Base-by-base conservation (phyloP, 2,329 filamentous ascomycete species). In the Pseudogymnoascus sp. region DNA sequence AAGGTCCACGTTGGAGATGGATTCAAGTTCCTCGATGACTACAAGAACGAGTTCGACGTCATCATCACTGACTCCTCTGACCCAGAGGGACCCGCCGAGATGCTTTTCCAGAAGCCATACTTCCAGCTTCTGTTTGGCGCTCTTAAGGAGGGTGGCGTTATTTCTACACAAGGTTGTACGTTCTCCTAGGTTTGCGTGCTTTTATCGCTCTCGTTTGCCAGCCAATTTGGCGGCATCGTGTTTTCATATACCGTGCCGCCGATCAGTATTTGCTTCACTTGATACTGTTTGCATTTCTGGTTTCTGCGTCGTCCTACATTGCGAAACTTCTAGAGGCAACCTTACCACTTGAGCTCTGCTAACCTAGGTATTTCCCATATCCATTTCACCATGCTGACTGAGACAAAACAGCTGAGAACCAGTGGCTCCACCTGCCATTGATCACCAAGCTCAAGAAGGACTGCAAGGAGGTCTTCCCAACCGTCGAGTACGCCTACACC, bases 131-230 rank as follows among this genome's bases (percentile, higher is more conserved):
- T 99, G 67, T 83, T 89, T 77, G 90, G 88, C 74, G 94, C 94
- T 72, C 87, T 97, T 72, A 87, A 90, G 70, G 91, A 96, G 73
- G 93, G 92, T 79, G 94, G 94, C 82, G 92, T 99, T 75, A 97
- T 99, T 80, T 93, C 92, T 79, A 99, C 94, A 76, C 94, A 99
- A 97, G 94, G 94, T 99, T 96, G 91, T 96, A 92, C 85, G 91
- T 91, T 83, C 86, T 88, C 87, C 84, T 85, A 82, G 84, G 68
- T 71, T 64, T 62, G 66, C 66, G 66, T 68, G 65, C 64, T 63
- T 68, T 67, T 65, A 31, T 60, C 59, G 37, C 23, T 18, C 16
- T 33, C 12, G n/a, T 56, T 33, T 56, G 50, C 47, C 25, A 53
- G 25, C 25, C 25, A 33, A 18, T 53, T 12, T 53, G 47, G 47